phyloP scores from a whole-genome alignment of 2,329 filamentous ascomycete species.

The Rutstroemia sp. region DNA sequence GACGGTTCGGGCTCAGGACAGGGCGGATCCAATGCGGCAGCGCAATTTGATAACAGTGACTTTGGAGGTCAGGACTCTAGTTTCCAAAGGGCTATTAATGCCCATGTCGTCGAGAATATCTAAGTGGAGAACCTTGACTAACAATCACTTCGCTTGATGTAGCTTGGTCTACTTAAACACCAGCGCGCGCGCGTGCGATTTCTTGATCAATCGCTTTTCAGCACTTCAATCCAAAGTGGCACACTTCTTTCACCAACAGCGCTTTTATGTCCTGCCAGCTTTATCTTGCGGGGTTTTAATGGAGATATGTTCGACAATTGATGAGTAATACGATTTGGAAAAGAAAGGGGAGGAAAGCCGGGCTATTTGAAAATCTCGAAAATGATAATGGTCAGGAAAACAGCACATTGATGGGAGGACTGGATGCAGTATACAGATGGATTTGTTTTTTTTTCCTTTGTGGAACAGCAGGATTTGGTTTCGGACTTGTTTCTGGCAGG shows the following conservation, averaged over 20 bases:
- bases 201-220: background rate
- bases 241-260: background rate
- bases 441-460: background rate
- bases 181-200: background rate
- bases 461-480: background rate
- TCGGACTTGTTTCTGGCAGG: background rate
- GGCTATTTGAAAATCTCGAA: background rate
- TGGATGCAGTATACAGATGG: background rate
- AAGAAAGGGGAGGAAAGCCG: no score
- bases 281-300: background rate
- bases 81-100: constrained; percentile 76
- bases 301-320: background rate
- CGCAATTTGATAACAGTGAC: constrained; percentile 35
- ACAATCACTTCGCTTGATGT: constrained; percentile 18
- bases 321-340: background rate
- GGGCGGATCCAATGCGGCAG: constrained; percentile 34
- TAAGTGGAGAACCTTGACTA: constrained; percentile 35
- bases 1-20: constrained; percentile 46
- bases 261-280: background rate
- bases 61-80: constrained; percentile 48
- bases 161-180: constrained; percentile 26
- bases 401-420: background rate
- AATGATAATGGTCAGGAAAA: background rate
- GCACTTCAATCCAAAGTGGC: background rate
- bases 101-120: constrained; percentile 79